These are phyloP conservation scores for Hevea brasiliensis DNA, from an alignment of 345 rosid species.

Conservation along the genomic window DNA sequence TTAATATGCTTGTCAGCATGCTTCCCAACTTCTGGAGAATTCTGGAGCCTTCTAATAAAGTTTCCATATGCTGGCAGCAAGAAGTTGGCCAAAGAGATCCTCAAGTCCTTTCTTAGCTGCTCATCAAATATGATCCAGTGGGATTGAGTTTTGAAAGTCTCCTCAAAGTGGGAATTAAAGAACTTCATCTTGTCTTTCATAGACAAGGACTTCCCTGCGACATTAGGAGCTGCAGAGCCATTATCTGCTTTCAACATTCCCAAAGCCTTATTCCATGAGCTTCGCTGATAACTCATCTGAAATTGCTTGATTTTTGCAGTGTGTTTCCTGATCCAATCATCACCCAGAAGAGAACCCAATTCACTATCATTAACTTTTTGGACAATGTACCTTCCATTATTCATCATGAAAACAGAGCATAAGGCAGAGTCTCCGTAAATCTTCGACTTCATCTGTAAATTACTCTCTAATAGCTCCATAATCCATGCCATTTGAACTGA, in stretches of 20 bases:
- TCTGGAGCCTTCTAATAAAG: too few species aligned
- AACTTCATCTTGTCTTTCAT: too few species aligned
- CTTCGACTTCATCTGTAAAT: constrained; percentile 78
- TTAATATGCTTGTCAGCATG: too few species aligned
- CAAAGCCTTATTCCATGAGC: constrained; percentile 70
- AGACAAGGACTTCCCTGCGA: too few species aligned
- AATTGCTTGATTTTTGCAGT: constrained; percentile 30
- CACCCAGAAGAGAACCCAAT: constrained; percentile 66
- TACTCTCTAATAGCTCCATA: constrained; percentile 89
- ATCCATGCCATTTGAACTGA: constrained; percentile 80
- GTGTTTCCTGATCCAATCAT: constrained; percentile 86
- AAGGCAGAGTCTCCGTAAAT: constrained; percentile 63
- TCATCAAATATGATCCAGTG: too few species aligned
- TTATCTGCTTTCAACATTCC: constrained; percentile 37
- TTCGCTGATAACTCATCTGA: constrained; percentile 49
- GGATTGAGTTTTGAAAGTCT: too few species aligned
- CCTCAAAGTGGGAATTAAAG: too few species aligned
- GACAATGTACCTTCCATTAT: constrained; percentile 79
- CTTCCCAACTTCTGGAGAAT: too few species aligned
- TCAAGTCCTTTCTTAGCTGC: too few species aligned
- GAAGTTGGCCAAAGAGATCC: too few species aligned
- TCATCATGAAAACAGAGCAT: constrained; percentile 75
- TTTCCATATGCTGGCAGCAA: too few species aligned
- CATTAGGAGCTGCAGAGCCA: too few species aligned
- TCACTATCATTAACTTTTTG: constrained; percentile 76